These are phyloP conservation scores for Phtheirospermum japonicum DNA, from an alignment of 257 asterid genomes.

Conservation along the genomic window DNA sequence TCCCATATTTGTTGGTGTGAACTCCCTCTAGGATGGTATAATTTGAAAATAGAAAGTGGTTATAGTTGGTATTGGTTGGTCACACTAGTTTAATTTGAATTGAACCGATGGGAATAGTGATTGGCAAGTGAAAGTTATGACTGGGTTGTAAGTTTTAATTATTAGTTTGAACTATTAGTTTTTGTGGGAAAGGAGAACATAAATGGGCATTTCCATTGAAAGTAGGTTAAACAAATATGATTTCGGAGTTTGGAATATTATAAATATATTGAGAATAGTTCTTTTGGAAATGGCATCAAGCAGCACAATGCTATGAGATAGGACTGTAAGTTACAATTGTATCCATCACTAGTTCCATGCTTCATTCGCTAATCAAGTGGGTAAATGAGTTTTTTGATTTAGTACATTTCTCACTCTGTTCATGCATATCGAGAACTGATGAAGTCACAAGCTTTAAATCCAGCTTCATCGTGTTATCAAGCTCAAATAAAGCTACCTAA, in stretches of 20 bases:
- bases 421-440: conserved; percentile 19
- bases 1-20: too few species aligned
- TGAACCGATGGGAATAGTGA: neutral
- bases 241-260: neutral
- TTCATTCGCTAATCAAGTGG: neutral
- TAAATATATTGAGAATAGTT: too few species aligned
- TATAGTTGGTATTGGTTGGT: neutral
- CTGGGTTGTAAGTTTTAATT: neutral
- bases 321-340: neutral
- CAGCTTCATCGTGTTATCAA: too few species aligned
- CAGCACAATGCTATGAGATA: conserved; percentile 1
- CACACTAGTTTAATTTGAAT: neutral
- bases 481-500: too few species aligned
- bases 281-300: neutral
- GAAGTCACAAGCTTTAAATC: neutral
- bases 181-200: neutral
- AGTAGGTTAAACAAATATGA: neutral
- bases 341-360: neutral
- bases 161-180: neutral
- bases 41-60: neutral
- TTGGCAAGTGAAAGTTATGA: neutral
- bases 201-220: conserved; percentile 9
- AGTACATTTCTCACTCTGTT: neutral
- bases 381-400: neutral
- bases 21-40: neutral